phyloP scores from a whole-genome alignment of 202 grass and related monocot species.

The Tripidium arundinaceum region DNA sequence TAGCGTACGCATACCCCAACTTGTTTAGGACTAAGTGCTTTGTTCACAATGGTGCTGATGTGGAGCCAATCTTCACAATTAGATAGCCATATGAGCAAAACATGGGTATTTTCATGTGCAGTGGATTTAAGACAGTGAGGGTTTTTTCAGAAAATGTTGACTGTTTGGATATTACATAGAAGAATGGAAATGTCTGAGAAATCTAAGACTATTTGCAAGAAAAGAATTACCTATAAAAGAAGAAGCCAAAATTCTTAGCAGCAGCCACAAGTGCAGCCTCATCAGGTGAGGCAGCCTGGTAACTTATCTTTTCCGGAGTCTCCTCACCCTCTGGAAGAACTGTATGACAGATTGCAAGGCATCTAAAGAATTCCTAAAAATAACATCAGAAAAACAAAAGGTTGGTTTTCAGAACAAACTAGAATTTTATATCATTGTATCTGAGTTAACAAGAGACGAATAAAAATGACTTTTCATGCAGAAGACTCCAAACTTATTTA shows the following conservation, averaged over 20 bases:
- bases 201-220: background rate
- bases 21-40: background rate
- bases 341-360: constrained; percentile 97
- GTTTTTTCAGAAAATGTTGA: constrained; percentile 2
- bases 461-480: background rate
- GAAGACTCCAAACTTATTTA: constrained; percentile 19
- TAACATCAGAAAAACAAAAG: constrained; percentile 23
- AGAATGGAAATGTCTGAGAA: constrained; percentile 1
- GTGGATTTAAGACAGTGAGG: background rate
- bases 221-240: constrained; percentile 82
- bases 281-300: constrained; percentile 98
- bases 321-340: constrained; percentile 99
- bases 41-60: background rate
- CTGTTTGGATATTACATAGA: constrained; percentile 3
- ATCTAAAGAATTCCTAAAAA: constrained; percentile 97
- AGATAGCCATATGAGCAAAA: background rate
- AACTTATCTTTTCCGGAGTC: constrained; percentile 86
- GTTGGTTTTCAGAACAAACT: background rate
- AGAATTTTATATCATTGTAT: background rate
- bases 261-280: constrained; percentile 95
- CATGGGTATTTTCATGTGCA: background rate
- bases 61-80: background rate
- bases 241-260: constrained; percentile 97
- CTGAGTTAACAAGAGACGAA: background rate
- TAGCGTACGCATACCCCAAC: background rate